Conservation (phyloP, 208 protist species). For the Polymyxa betae region DNA sequence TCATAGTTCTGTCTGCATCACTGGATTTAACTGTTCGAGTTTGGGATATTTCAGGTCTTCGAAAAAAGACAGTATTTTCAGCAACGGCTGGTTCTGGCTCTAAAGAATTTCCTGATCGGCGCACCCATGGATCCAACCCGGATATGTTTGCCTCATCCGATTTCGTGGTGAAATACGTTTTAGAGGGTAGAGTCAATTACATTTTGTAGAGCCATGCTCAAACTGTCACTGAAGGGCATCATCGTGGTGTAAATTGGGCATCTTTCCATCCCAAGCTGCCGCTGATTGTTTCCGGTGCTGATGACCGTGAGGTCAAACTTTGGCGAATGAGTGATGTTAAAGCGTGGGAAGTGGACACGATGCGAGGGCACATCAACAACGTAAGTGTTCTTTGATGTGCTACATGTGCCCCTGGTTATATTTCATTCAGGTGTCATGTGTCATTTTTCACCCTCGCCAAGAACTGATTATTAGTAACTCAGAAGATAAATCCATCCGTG, state of each 20-base stretch:
- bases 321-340: slow-evolving; percentile 88
- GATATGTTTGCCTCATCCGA: slow-evolving; percentile 15
- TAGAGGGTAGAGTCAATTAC: slow-evolving; percentile 76
- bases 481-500: slow-evolving; percentile 82
- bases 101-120: slow-evolving; percentile 46
- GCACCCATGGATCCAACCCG: background rate
- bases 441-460: slow-evolving; percentile 84
- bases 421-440: slow-evolving; percentile 81
- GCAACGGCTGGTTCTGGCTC: background rate
- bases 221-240: slow-evolving; percentile 81
- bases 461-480: slow-evolving; percentile 93
- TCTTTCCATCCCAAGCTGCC: slow-evolving; percentile 92
- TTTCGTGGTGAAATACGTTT: slow-evolving; percentile 78
- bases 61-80: slow-evolving; percentile 72
- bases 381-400: slow-evolving; percentile 61
- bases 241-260: slow-evolving; percentile 98
- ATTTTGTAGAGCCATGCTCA: background rate
- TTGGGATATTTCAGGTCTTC: slow-evolving; percentile 96
- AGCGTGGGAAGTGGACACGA: slow-evolving; percentile 82
- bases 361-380: slow-evolving; percentile 95
- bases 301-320: slow-evolving; percentile 94
- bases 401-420: background rate
- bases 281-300: slow-evolving; percentile 91
- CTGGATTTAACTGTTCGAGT: slow-evolving; percentile 88
- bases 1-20: background rate